Evolutionary conservation across 345 rosid species (phyloP), one percentile per base, ranked within the genome.

Genomic region (Citrus sinensis): DNA sequence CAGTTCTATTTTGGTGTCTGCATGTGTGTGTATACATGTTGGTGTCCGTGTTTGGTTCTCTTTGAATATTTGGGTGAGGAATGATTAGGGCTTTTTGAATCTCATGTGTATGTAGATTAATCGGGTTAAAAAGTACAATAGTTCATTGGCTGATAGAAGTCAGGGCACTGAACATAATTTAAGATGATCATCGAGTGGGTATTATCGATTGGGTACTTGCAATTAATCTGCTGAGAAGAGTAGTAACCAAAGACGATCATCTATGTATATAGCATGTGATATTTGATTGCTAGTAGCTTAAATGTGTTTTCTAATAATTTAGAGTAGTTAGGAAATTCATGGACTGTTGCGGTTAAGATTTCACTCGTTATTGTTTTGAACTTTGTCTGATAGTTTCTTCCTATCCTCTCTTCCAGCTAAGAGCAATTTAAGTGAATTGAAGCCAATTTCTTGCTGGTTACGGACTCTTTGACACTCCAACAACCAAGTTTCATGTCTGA

Each of bases 401-500:
- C 32, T 55, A 29, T 35, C 11, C n/a, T 79, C 19, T 37, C 39
- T 67, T 78, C 40, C 73, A 64, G 81, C 71, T 63, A 34, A 14
- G 27, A 60, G 42, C 61, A 55, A 46, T 76, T 68, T 32, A 60
- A 13, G 56, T 30, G 58, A 73, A 64, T 10, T 51, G 25, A 69
- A 74, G 58, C 58, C 4, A 6, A 46, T 71, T 63, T 40, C 46
- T 78, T 70, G 61, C 60, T 79, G 76, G 69, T 78, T 56, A 55
- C 70, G 9, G 37, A 40, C 63, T 75, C 78, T 75, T 67, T 29
- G 6, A 11, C 78, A 73, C 59, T 6, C 24, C 17, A 58, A 30
- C 34, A 84, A 61, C 82, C 78, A 78, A 83, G 80, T 82, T 89
- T 89, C 90, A 89, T 89, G 92, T 89, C 92, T 85, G 92, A 87